These are phyloP conservation scores for Diplocarpon rosae DNA, from an alignment of 2,329 filamentous ascomycete species.

Conservation along the genomic window DNA sequence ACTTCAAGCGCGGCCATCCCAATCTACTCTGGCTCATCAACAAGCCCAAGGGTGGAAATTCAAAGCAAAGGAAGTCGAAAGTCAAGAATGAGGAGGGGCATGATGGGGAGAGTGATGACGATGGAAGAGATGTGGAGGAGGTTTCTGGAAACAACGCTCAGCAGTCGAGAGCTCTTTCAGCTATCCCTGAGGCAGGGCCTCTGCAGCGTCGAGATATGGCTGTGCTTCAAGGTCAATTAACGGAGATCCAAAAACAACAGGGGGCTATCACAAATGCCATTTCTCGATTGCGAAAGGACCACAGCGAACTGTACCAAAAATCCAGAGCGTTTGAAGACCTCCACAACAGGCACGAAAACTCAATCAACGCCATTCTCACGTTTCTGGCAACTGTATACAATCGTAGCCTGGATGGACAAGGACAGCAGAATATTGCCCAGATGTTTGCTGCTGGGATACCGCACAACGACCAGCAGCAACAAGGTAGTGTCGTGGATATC, in stretches of 20 bases:
- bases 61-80: conserved; percentile 40
- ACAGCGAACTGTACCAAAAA: conserved; percentile 79
- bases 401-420: conserved; percentile 79
- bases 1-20: conserved; percentile 85
- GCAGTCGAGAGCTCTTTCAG: conserved; percentile 26
- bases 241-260: conserved; percentile 76
- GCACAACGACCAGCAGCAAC: conserved; percentile 37
- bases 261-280: conserved; percentile 77
- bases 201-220: conserved; percentile 63
- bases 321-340: conserved; percentile 81
- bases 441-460: conserved; percentile 71
- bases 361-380: conserved; percentile 95
- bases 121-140: conserved; percentile 35
- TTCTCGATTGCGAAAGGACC: conserved; percentile 68
- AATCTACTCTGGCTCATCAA: conserved; percentile 94
- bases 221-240: conserved; percentile 67
- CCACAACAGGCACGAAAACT: conserved; percentile 94
- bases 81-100: conserved; percentile 51
- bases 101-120: conserved; percentile 63
- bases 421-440: conserved; percentile 67
- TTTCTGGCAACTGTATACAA: conserved; percentile 96
- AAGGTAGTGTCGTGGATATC: conserved; percentile 50
- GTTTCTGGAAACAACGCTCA: conserved; percentile 35
- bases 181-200: conserved; percentile 30
- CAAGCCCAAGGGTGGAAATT: conserved; percentile 69